phyloP scores from a whole-genome alignment of 148 eudicot species.

The Rhododendron mucronatum region DNA sequence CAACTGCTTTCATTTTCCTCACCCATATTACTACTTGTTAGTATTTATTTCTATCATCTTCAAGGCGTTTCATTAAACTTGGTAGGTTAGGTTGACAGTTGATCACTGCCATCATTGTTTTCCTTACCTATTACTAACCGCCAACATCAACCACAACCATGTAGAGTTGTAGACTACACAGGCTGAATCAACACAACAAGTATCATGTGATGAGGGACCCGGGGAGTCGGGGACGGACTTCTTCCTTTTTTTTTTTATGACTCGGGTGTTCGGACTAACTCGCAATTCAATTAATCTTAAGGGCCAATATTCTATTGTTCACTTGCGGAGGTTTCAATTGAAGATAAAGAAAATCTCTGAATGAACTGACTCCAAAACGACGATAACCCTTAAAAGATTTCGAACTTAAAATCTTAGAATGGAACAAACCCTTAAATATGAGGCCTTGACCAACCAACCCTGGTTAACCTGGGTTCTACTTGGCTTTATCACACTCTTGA shows the following conservation, averaged over 20 bases:
- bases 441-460: background rate
- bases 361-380: no score
- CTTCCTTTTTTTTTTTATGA: no score
- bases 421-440: background rate
- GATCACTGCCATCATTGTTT: conserved; percentile 7
- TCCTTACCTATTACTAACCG: conserved; percentile 5
- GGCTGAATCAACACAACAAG: background rate
- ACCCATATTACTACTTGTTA: background rate
- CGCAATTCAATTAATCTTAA: no score
- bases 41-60: background rate
- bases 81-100: conserved; percentile 32
- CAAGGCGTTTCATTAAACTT: background rate
- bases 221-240: no score
- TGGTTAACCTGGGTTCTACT: background rate
- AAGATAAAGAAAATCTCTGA: no score
- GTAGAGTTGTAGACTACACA: no score
- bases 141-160: conserved; percentile 21
- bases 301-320: no score
- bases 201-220: background rate
- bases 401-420: background rate
- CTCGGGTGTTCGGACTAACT: no score
- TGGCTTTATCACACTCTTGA: background rate
- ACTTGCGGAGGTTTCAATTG: no score
- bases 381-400: background rate
- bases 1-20: background rate